Evolutionary conservation across 495 filamentous ascomycete species (phyloP), one percentile per base, ranked within the genome.

Genomic region (Lichenothelia convexa): DNA sequence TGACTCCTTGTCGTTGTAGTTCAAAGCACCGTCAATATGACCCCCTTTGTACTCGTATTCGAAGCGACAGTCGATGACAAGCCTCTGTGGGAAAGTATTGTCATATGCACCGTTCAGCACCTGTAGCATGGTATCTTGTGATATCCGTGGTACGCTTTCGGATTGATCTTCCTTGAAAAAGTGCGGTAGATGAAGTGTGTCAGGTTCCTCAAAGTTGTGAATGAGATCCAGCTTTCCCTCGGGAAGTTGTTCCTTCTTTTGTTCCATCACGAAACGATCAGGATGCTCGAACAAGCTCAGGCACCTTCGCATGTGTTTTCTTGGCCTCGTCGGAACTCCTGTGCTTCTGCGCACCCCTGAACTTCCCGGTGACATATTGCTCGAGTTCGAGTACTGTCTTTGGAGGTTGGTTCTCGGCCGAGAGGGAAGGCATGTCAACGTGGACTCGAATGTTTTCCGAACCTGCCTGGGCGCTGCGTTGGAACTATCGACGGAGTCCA

Each of bases 31-130:
- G 33, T 80, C 67, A 43, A 99, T 93, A 50, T 99, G 91, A 13
- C 91, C 91, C 30, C 91, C 91, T 21, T 92, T 76, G 54, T 86
- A 99, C 58, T 99, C 91, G 54, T 95, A 99, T 57, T 95, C 91
- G 53, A 99, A 99, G 8, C 89, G 80, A 51, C 91, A 99, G 49
- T 99, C 91, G 35, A 99, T 73, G 45, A 99, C 63, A 54, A 89
- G 66, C 43, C 78, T 73, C 41, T 82, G 68, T 35, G 80, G 73
- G 48, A 75, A 95, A 1, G 67, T 46, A 12, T 71, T 64, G 39
- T 71, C 70, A 54, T 75, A 94, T 46, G 80, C 78, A 24, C 82
- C 82, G 55, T 93, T 79, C 32, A 95, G 63, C n/a, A 99, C 67
- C 9, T 80, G 69, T 34, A 91, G 59, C 51, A 95, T 67, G 13